Conservation (phyloP, 352 stramenopile genomes). For the Phytopythium aichiense region DNA sequence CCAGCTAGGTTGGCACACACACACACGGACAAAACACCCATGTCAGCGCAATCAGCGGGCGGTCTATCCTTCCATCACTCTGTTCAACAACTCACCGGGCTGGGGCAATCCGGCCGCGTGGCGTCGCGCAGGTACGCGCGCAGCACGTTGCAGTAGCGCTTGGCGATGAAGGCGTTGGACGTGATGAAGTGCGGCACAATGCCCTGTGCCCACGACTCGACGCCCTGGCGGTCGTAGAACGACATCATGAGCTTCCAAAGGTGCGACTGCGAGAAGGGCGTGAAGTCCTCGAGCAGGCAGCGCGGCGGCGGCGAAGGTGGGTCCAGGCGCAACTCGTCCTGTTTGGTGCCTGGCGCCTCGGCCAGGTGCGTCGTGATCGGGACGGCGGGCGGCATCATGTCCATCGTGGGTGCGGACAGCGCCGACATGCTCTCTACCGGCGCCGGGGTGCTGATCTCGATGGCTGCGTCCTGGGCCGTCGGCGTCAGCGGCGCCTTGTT, state of each 20-base stretch:
- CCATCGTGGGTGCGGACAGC: background rate
- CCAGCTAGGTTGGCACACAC: slow-evolving; percentile 27
- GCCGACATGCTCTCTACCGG: background rate
- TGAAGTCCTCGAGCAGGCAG: slow-evolving; percentile 89
- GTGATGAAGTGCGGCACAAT: slow-evolving; percentile 97
- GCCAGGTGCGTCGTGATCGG: background rate
- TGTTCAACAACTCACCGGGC: slow-evolving; percentile 15
- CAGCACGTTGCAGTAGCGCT: slow-evolving; percentile 80
- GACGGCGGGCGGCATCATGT: slow-evolving; percentile 1
- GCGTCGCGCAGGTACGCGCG: slow-evolving; percentile 66
- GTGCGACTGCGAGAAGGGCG: slow-evolving; percentile 82
- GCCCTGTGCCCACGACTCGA: slow-evolving; percentile 88
- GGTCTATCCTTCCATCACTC: background rate
- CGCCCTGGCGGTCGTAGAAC: slow-evolving; percentile 86
- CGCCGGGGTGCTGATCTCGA: background rate
- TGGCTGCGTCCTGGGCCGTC: background rate
- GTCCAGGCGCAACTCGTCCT: slow-evolving; percentile 42
- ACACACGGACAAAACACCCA: background rate
- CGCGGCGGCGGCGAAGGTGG: slow-evolving; percentile 27
- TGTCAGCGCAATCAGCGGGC: background rate
- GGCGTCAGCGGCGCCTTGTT: slow-evolving; percentile 2
- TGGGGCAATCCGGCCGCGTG: slow-evolving; percentile 21
- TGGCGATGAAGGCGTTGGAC: slow-evolving; percentile 94
- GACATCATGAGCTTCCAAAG: slow-evolving; percentile 96
- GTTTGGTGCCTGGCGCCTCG: slow-evolving; percentile 16